These are phyloP conservation scores for Pichia kluyveri DNA, from an alignment of 805 yeast genomes.

Conservation along the genomic window DNA sequence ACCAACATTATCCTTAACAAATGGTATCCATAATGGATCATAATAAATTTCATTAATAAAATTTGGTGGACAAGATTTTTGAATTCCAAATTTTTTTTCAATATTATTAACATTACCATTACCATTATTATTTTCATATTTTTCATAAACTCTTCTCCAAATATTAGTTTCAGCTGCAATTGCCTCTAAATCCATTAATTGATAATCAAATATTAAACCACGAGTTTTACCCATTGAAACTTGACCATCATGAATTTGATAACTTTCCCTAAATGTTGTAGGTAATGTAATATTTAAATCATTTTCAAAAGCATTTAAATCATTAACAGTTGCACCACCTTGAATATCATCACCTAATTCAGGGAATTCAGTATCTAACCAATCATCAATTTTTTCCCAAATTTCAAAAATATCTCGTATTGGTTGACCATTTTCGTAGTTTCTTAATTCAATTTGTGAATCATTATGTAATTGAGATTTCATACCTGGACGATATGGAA, in stretches of 20 bases:
- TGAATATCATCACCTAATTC: constrained; percentile 74
- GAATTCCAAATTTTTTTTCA: constrained; percentile 19
- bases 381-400: constrained; percentile 82
- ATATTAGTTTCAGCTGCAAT: constrained; percentile 70
- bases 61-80: constrained; percentile 70
- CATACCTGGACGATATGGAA: constrained; percentile 34
- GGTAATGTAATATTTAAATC: constrained; percentile 75
- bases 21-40: constrained; percentile 88
- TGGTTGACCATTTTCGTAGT: constrained; percentile 37
- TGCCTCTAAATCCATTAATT: constrained; percentile 72
- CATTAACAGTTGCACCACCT: constrained; percentile 72
- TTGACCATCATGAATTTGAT: constrained; percentile 86
- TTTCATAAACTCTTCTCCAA: constrained; percentile 68
- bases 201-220: constrained; percentile 75
- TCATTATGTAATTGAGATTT: constrained; percentile 30
- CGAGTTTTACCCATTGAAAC: constrained; percentile 63
- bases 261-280: constrained; percentile 70
- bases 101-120: constrained; percentile 1
- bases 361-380: constrained; percentile 72
- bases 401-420: constrained; percentile 63
- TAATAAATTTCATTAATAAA: constrained; percentile 70
- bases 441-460: constrained; percentile 49
- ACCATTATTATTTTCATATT: constrained; percentile 7
- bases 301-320: constrained; percentile 72
- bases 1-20: constrained; percentile 81